A percentile compares a stretch with the other conserved stretches of the same genome.
phyloP scores from a whole-genome alignment of 1,139 yeast genomes.

The Protomyces pachydermus region DNA sequence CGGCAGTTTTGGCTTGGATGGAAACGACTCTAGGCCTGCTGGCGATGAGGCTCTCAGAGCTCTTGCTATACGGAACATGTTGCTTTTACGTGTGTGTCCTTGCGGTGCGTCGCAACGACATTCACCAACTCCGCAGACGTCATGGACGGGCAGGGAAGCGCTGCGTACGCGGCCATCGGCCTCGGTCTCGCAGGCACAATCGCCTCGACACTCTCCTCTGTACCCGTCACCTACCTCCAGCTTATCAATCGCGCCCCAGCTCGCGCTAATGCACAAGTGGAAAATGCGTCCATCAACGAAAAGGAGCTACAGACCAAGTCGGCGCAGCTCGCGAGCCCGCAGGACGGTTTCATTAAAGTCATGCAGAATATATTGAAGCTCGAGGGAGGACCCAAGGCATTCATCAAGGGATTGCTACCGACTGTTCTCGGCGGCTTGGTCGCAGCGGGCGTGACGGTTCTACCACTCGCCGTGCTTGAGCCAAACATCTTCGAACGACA shows the following conservation, averaged over 20 bases:
- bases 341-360: not conserved
- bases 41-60: not conserved
- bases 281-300: not conserved
- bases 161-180: not conserved
- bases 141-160: not conserved
- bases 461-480: not conserved
- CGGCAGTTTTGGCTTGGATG: slow-evolving; percentile 18
- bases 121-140: not conserved
- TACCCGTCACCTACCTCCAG: not conserved
- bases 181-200: not conserved
- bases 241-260: not conserved
- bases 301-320: not conserved
- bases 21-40: slow-evolving; percentile 1
- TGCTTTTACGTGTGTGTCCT: not conserved
- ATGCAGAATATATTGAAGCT: not conserved
- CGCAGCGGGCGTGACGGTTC: not conserved
- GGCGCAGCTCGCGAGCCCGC: not conserved
- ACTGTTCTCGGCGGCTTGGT: not conserved
- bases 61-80: not conserved
- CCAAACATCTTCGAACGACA: not conserved
- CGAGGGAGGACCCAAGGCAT: not conserved
- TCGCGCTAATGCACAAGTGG: not conserved
- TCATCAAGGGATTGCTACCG: not conserved
- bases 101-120: too few species aligned
- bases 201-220: not conserved